Base-by-base conservation (phyloP, 2,329 filamentous ascomycete genomes). In the Fusarium buxicola region DNA sequence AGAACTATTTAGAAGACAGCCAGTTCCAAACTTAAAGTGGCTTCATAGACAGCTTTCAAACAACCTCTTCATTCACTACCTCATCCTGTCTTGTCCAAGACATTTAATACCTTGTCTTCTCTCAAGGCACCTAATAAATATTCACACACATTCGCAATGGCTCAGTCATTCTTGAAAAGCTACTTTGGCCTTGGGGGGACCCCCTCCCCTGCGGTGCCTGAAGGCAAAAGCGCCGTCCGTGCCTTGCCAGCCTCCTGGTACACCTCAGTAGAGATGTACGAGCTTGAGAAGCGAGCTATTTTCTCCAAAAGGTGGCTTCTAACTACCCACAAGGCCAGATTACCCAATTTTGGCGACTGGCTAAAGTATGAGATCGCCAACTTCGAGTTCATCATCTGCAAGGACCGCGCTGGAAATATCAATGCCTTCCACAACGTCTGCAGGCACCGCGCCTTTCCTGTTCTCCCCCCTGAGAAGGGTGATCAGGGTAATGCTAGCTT, bases 401-500 rank as follows among this genome's bases (percentile, higher is more conserved):
- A 74, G 13, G 83, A 86, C 67, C 78, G 81, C 24, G 74, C 81
- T 8, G 80, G 80, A 9, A 78, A 79, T 7, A 81, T 87, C 72
- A 82, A 85, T 55, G 85, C 80, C 13, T 88, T 88, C 70, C 86
- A 88, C 75, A 88, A 89, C 66, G 78, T 88, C 31, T 88, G 86
- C 73, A 76, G 86, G 2, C 86, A 88, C 70, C 79, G 86, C 7
- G 86, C 86, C 18, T 89, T 84, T 67, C 84, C 85, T 0, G 80
- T 88, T 5, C 46, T 65, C 7, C 51, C 61, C 34, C 47, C 61
- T 8, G 83, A 86, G 8, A 79, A 77, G 5, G 78, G 80, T 38
- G 78, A 82, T 3, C 73, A 78, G 9, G 86, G 86, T 4, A 78
- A 78, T 36, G 80, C 80, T 43, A 79, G 75, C 62, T 80, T 88